Evolutionary conservation across 345 rosid genomes (phyloP).

Genomic region (Nasturtium officinale): DNA sequence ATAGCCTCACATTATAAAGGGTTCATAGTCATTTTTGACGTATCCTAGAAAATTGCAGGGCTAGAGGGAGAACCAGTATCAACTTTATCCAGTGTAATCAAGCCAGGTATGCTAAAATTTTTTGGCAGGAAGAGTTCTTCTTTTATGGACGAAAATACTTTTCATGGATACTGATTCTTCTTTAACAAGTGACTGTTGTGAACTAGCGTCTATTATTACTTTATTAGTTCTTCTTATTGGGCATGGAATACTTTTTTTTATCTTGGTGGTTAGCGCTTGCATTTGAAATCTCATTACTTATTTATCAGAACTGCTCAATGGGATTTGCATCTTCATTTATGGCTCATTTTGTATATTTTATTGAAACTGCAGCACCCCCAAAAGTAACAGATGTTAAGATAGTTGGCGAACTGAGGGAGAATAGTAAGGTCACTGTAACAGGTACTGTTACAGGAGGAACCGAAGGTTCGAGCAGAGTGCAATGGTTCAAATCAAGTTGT

Average conservation of each 20-base stretch:
- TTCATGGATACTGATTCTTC: conserved; percentile 17
- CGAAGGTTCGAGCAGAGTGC: conserved; percentile 94
- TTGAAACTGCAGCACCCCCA: conserved; percentile 80
- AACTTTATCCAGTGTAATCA: conserved; percentile 58
- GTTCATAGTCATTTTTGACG: conserved; percentile 11
- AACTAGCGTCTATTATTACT: conserved; percentile 21
- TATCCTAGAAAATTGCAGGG: conserved; percentile 56
- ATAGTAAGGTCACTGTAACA: conserved; percentile 78
- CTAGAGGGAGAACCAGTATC: conserved; percentile 83
- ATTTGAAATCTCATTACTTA: neutral
- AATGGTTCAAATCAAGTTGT: conserved; percentile 82
- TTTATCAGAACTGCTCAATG: conserved; percentile 11
- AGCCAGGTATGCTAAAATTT: conserved; percentile 63
- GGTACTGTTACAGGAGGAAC: conserved; percentile 88
- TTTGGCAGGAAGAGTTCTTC: conserved; percentile 10
- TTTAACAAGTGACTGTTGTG: conserved; percentile 17
- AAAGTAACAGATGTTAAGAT: conserved; percentile 84
- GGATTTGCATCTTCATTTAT: conserved; percentile 10
- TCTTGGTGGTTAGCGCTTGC: neutral
- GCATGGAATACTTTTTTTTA: neutral
- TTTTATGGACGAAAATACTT: conserved; percentile 6
- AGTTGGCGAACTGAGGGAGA: conserved; percentile 85
- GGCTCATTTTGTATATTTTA: conserved; percentile 16
- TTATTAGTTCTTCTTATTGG: conserved; percentile 19
- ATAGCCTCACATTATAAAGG: conserved; percentile 18